A percentile compares a stretch with the other conserved stretches of the same genome.
These are phyloP conservation scores for Escovopsis sp. DNA, from an alignment of 2,329 filamentous ascomycete genomes.

Conservation along the genomic window DNA sequence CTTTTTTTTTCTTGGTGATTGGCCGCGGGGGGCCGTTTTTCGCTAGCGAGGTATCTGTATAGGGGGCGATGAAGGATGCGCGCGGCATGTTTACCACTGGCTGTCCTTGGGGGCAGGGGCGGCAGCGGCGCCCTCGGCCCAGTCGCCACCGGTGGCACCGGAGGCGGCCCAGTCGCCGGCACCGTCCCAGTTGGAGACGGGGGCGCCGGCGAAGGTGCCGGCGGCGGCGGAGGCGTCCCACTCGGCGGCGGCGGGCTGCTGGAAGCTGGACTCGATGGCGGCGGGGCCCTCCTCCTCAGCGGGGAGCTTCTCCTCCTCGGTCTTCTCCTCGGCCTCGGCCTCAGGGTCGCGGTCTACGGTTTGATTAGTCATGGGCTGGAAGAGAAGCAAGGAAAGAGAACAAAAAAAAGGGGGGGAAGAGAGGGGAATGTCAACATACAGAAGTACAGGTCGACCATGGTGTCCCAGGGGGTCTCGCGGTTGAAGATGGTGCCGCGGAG, in stretches of 20 bases:
- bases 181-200: conserved; percentile 41
- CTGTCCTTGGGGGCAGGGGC: conserved; percentile 26
- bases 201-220: conserved; percentile 25
- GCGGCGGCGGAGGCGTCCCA: conserved; percentile 72
- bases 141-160: conserved; percentile 50
- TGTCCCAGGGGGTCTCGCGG: conserved; percentile 96
- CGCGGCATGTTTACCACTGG: conserved; percentile 30
- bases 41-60: background rate
- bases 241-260: conserved; percentile 48
- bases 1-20: too few relatives aligned
- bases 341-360: conserved; percentile 82
- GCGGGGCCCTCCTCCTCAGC: conserved; percentile 71
- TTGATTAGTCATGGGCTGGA: background rate
- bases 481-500: conserved; percentile 92
- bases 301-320: conserved; percentile 81
- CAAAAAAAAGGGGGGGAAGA: background rate
- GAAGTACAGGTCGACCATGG: conserved; percentile 99
- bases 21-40: too few relatives aligned
- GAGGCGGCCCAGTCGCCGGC: conserved; percentile 50
- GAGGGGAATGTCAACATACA: conserved; percentile 35
- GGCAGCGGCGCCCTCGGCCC: conserved; percentile 46
- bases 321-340: conserved; percentile 97
- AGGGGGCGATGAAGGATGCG: too few relatives aligned
- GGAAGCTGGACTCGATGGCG: conserved; percentile 68
- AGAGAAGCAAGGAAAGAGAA: background rate